These are phyloP conservation scores for Thielaviopsis euricoi DNA, from an alignment of 2,329 filamentous ascomycete species.

Conservation along the genomic window DNA sequence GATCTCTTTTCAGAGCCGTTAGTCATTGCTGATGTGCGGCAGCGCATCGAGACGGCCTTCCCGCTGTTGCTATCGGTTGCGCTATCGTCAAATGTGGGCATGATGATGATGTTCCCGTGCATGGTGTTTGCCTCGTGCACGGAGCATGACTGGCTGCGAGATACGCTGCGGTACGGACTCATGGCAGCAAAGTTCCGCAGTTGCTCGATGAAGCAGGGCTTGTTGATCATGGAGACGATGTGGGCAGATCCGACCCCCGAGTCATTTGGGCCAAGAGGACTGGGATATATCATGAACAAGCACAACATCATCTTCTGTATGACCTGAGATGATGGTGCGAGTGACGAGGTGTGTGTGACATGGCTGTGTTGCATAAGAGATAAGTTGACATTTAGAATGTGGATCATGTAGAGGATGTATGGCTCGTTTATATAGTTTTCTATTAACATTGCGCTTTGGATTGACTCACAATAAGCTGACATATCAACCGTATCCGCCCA, in stretches of 20 bases:
- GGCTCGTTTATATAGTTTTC: too few relatives aligned
- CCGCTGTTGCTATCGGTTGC: conserved; percentile 10
- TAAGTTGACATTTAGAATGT: too few relatives aligned
- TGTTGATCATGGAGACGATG: conserved; percentile 4
- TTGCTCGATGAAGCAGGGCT: conserved; percentile 9
- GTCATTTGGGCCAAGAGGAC: conserved; percentile 9
- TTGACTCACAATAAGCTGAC: too few relatives aligned
- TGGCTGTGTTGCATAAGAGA: background rate
- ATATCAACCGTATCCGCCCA: too few relatives aligned
- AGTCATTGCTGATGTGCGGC: conserved; percentile 4
- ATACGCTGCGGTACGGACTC: conserved; percentile 9
- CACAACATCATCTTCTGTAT: conserved; percentile 8
- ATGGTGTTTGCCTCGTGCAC: conserved; percentile 9
- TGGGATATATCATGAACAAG: conserved; percentile 10
- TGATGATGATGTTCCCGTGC: conserved; percentile 9
- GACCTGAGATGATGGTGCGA: background rate
- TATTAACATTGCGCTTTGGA: too few relatives aligned
- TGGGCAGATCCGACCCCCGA: conserved; percentile 5
- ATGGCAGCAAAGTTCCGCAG: conserved; percentile 10
- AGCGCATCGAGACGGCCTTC: conserved; percentile 7
- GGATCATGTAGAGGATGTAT: too few relatives aligned
- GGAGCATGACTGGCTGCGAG: conserved; percentile 9
- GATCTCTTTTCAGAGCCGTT: conserved; percentile 4
- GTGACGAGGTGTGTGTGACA: too few relatives aligned
- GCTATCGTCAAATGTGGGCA: conserved; percentile 9